Percentiles rank a stretch among this genome's conserved stretches.
These are phyloP conservation scores for Chaetomium sp. DNA, from an alignment of 2,329 filamentous ascomycete species.

Conservation along the genomic window DNA sequence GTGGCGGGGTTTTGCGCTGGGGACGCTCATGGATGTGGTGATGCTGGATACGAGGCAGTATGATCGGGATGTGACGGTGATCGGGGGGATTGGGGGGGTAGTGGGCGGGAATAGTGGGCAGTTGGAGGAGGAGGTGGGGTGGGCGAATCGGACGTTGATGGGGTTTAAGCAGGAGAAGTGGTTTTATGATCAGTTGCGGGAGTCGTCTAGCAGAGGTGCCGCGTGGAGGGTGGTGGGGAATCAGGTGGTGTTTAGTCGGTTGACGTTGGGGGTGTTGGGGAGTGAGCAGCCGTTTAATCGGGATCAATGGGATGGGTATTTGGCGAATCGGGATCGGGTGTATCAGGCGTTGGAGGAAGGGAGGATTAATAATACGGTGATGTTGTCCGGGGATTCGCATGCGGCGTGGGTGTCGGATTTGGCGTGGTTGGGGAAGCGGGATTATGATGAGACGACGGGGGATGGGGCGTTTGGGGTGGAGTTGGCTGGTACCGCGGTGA, in stretches of 20 bases:
- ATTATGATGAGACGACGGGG: constrained; percentile 49
- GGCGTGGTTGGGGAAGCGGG: constrained; percentile 48
- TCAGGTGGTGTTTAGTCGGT: constrained; percentile 56
- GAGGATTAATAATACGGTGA: constrained; percentile 65
- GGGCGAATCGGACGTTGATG: constrained; percentile 54
- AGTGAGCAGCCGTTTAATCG: constrained; percentile 28
- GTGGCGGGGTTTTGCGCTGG: constrained; percentile 61
- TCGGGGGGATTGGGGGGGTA: constrained; percentile 23
- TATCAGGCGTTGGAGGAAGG: constrained; percentile 59
- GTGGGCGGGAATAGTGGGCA: constrained; percentile 51
- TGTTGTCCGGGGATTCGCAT: constrained; percentile 66
- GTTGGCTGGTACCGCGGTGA: constrained; percentile 62
- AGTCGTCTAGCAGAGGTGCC: constrained; percentile 59
- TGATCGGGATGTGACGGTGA: constrained; percentile 55
- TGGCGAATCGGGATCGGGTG: constrained; percentile 65
- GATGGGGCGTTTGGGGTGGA: constrained; percentile 54
- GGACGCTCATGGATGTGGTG: constrained; percentile 58
- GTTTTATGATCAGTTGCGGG: constrained; percentile 57
- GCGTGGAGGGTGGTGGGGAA: constrained; percentile 66
- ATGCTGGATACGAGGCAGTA: constrained; percentile 66
- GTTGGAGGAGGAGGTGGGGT: constrained; percentile 53
- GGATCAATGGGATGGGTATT: constrained; percentile 53
- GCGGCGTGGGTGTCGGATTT: constrained; percentile 57
- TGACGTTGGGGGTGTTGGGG: constrained; percentile 25
- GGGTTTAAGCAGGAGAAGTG: constrained; percentile 66